Evolutionary conservation across 73 alveolate species (phyloP).

Genomic region (Paraurostyla sp.): DNA sequence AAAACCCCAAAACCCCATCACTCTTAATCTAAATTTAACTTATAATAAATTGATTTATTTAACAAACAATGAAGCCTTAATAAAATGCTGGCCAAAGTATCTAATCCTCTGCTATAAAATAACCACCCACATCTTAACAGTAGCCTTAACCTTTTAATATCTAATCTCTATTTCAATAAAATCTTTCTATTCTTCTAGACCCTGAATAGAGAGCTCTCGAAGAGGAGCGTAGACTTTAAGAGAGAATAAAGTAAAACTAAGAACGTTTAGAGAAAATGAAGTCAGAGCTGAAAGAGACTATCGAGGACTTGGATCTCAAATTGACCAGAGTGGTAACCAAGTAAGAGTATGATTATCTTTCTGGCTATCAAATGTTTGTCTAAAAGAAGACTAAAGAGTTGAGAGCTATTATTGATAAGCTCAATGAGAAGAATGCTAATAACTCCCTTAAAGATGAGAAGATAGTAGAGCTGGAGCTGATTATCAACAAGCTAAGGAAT

Average conservation of each 20-base stretch:
- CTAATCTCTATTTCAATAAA: no score
- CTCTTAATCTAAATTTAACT: no score
- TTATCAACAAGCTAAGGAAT: slow-evolving; percentile 37
- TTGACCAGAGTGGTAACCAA: slow-evolving; percentile 49
- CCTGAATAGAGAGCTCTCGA: not conserved
- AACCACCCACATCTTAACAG: no score
- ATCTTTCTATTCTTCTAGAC: not conserved
- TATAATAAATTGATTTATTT: no score
- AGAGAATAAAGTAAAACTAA: not conserved
- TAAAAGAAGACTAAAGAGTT: slow-evolving; percentile 34
- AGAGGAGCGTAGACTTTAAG: not conserved
- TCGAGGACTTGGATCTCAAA: slow-evolving; percentile 15
- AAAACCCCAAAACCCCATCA: no score
- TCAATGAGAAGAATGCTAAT: slow-evolving; percentile 31
- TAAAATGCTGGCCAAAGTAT: no score
- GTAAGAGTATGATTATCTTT: slow-evolving; percentile 41
- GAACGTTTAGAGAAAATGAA: slow-evolving; percentile 28
- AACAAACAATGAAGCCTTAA: no score
- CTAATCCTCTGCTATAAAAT: no score
- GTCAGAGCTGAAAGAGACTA: not conserved
- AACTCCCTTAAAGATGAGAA: slow-evolving; percentile 22
- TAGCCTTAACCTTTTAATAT: no score
- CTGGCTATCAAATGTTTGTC: slow-evolving; percentile 16
- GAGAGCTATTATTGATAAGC: slow-evolving; percentile 10
- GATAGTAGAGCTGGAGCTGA: slow-evolving; percentile 34